Evolutionary conservation across 352 stramenopile species (phyloP), one percentile per base, ranked within the genome.

Genomic region (Phytophthora agathidicida): DNA sequence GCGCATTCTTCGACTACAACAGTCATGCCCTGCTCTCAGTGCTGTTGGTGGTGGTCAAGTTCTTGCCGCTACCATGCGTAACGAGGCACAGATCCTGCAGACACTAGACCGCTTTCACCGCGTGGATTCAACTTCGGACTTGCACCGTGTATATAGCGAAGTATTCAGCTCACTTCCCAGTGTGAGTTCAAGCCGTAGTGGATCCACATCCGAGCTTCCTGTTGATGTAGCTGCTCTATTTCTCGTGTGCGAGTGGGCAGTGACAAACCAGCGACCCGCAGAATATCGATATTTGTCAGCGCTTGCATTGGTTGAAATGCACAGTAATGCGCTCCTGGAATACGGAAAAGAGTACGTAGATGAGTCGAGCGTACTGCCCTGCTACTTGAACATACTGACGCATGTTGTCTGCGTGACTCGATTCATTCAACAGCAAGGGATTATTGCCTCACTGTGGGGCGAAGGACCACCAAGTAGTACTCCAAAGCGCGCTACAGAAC

Each of bases 251-350:
- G 86, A 96, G 41, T 96, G 86, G 86, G 81, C 84, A 13, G 80
- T 96, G 17, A 91, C 84, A 14, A 87, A 76, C 27, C 84, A 96
- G 37, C 77, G 86, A 19, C 83, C 86, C 7, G 75, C 83, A 16
- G 86, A 96, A 33, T 94, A 93, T 42, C 77, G 86, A 7, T 96
- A 91, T 59, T 64, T 96, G 5, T 89, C 85, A 30, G 80, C 83
- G 28, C 60, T 93, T 31, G 85, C 84, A 7, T 51, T 96, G 33
- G 73, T 96, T 11, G 85, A 96, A 45, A 92, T 93, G 80, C 84
- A 94, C 56, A 93, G 73, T 49, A 86, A 77, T 16, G 53, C 72
- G 10, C 60, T 94, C 14, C 44, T 90, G 13, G 67, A 76, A 33
- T 88, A 74, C 38, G 81, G 77, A 31, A 79, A 80, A 73, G 64